phyloP scores from a whole-genome alignment of 2,329 filamentous ascomycete species.

The Cryphonectria carpinicola region DNA sequence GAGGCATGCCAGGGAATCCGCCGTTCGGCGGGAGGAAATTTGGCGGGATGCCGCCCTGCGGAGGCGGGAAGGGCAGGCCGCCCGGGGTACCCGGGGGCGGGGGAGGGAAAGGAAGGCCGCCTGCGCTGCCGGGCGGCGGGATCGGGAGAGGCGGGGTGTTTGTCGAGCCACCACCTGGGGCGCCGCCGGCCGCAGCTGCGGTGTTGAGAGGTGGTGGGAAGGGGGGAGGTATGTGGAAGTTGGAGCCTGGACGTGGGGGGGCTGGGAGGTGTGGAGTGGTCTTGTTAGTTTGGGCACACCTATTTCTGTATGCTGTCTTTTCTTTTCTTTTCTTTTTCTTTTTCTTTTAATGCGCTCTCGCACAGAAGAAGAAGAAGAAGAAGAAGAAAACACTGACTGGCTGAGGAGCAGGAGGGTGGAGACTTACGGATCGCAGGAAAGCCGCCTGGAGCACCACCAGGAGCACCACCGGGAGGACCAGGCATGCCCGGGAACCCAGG shows the following conservation, averaged over 20 bases:
- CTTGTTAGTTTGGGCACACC: neutral
- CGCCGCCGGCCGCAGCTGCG: conserved; percentile 15
- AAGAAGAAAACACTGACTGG: neutral
- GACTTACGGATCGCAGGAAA: conserved; percentile 24
- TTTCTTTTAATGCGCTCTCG: neutral
- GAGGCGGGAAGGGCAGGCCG: conserved; percentile 33
- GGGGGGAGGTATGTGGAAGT: conserved; percentile 42
- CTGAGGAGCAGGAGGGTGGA: conserved; percentile 30
- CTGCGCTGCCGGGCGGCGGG: conserved; percentile 42
- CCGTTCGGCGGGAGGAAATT: conserved; percentile 50
- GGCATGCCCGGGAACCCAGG: conserved; percentile 33
- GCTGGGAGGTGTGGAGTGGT: neutral
- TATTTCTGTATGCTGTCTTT: neutral
- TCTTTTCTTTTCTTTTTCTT: neutral
- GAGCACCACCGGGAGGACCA: conserved; percentile 26
- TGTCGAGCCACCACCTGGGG: conserved; percentile 9
- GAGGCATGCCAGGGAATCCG: conserved; percentile 46
- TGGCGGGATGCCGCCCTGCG: conserved; percentile 45
- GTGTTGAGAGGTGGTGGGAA: conserved; percentile 33
- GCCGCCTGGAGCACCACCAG: conserved; percentile 12
- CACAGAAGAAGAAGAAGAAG: neutral
- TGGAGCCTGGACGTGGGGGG: conserved; percentile 31
- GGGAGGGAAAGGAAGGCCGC: conserved; percentile 55
- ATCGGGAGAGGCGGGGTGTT: conserved; percentile 39
- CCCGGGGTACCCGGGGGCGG: conserved; percentile 40